Evolutionary conservation across 768 basidiomycete genomes (phyloP).

Genomic region (Lactarius sp.): DNA sequence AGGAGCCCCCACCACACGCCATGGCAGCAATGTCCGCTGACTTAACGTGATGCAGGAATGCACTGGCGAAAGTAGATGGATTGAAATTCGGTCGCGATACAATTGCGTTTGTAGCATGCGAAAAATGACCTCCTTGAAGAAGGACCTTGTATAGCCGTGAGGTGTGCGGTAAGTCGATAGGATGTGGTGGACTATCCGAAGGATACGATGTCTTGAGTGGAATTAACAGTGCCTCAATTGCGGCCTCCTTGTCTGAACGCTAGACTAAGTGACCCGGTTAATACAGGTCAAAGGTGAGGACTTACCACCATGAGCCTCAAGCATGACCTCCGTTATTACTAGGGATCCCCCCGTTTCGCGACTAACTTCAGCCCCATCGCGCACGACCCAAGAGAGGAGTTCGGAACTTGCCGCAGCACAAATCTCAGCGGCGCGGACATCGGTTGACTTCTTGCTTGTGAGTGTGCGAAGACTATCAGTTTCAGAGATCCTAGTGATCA

Average conservation of each 20-base stretch:
- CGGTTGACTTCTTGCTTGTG: constrained; percentile 81
- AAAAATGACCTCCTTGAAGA: constrained; percentile 87
- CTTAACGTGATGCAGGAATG: constrained; percentile 53
- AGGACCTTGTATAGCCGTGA: constrained; percentile 85
- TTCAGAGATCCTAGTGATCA: constrained; percentile 64
- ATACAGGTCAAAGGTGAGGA: constrained; percentile 17
- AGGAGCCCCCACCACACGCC: constrained; percentile 60
- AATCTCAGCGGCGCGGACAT: constrained; percentile 63
- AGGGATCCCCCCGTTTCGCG: constrained; percentile 78
- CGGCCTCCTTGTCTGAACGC: constrained; percentile 60
- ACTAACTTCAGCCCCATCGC: constrained; percentile 55
- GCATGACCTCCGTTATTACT: constrained; percentile 75
- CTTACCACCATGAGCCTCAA: constrained; percentile 80
- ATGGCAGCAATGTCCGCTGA: constrained; percentile 48
- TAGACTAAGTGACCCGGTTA: neutral
- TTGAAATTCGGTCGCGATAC: constrained; percentile 52
- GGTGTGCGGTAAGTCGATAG: constrained; percentile 76
- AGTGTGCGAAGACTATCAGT: constrained; percentile 61
- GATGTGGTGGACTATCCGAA: constrained; percentile 52
- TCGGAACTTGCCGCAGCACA: constrained; percentile 67
- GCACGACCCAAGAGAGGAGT: constrained; percentile 64
- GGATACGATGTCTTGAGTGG: constrained; percentile 56
- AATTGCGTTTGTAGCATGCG: constrained; percentile 52
- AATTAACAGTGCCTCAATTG: constrained; percentile 54
- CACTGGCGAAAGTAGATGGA: constrained; percentile 50